Conservation (phyloP, 2,329 filamentous ascomycete species). For the Aspergillus sp. region DNA sequence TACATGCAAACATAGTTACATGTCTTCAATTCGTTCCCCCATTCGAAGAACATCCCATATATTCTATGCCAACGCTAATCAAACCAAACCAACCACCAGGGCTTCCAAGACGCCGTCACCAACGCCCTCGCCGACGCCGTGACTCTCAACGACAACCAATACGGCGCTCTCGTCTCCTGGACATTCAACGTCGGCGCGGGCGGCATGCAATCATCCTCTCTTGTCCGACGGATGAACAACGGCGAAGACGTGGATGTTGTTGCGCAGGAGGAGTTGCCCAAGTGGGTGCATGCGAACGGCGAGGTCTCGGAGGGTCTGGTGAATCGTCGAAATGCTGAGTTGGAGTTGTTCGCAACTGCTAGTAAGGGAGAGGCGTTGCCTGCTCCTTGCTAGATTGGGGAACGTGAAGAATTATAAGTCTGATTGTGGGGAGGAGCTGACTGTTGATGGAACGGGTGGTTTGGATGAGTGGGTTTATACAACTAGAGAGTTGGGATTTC, state of each 20-base stretch:
- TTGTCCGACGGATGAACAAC: constrained; percentile 46
- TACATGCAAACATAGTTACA: not conserved
- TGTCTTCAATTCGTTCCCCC: too few relatives aligned
- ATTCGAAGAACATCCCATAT: too few relatives aligned
- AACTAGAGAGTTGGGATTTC: too few relatives aligned
- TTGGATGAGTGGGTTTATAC: not conserved
- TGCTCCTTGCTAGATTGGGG: constrained; percentile 4
- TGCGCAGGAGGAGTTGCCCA: constrained; percentile 47
- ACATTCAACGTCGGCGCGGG: constrained; percentile 53
- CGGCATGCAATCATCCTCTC: constrained; percentile 39
- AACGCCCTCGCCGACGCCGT: constrained; percentile 35
- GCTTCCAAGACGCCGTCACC: constrained; percentile 42
- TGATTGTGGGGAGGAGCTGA: not conserved
- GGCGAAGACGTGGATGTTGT: constrained; percentile 46
- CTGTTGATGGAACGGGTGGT: not conserved
- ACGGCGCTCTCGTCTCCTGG: constrained; percentile 54
- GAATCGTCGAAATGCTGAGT: constrained; percentile 46
- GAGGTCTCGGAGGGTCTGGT: constrained; percentile 43
- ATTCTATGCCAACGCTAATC: not conserved
- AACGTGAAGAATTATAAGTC: too few relatives aligned
- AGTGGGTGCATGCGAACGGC: constrained; percentile 48
- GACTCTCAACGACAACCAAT: constrained; percentile 52
- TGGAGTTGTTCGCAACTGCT: constrained; percentile 38
- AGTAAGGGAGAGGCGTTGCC: constrained; percentile 5
- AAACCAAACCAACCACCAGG: constrained; percentile 29